Base-by-base conservation (phyloP, 805 yeast genomes). In the Hanseniaspora valbyensis region DNA sequence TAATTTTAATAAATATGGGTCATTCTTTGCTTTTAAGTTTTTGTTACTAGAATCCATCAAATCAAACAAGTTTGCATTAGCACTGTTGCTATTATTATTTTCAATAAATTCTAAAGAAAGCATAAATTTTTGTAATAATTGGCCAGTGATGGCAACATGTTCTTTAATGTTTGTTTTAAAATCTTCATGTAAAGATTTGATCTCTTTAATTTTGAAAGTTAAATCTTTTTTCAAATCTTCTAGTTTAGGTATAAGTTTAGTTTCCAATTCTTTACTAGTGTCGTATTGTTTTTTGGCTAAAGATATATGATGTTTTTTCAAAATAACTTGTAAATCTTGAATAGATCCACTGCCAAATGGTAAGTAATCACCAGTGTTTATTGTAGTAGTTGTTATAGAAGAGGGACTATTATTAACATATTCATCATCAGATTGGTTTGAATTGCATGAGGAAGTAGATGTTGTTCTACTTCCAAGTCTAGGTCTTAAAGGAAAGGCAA, bases 311-410 rank as follows among this genome's bases (percentile, higher is more conserved):
- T 82, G 73, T 69, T 80, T 62, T 76, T 83, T 68, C 55, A 86
- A 65, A 22, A 79, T 68, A 3, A 80, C 76, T 39, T 90, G 90
- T 29, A 85, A 69, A 63, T 85, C 95, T 59, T 81, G 86, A 54
- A 87, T 73, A 12, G 92, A 83, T 10, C 82, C 82, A 48, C 76
- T 75, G 38, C 94, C 94, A 45, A 78, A 72, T 4, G 87, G 85
- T 59, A 82, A 68, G 57, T 86, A 87, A 60, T 70, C 78, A 19
- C 52, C 52, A 0, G 52, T 50, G 29, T 49, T 49, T 12, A 42
- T 40, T 6, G 50, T 44, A n/a, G 49, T 40, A 14, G 51, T 48
- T 10, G 44, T 48, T n/a, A 26, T 40, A 6, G 36, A n/a, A 6
- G 51, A 41, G 3, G 52, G 42, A n/a, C 38, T 30, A 18, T 32